Conservation (phyloP, 768 basidiomycete species). For the Agrocybe chaxingu region DNA sequence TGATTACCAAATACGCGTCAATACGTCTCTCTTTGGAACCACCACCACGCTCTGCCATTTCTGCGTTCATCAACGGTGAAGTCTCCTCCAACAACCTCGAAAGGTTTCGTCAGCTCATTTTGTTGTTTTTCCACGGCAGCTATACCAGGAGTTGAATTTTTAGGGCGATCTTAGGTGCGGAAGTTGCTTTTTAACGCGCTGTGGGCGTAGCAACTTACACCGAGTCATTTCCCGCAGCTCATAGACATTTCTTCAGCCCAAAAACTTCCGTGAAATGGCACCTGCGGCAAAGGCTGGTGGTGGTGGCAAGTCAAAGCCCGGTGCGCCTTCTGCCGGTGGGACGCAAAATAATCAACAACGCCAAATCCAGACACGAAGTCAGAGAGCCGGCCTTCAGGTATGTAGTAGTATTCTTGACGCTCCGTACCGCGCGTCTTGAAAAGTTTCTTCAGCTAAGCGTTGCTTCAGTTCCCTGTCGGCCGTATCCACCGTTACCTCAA, state of each 20-base stretch:
- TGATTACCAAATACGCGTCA: conserved; percentile 31
- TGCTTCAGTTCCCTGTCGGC: conserved; percentile 83
- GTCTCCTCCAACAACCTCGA: conserved; percentile 4
- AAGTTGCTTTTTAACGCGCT: not conserved
- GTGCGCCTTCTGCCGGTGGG: conserved; percentile 30
- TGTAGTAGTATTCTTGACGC: conserved; percentile 4
- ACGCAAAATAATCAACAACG: conserved; percentile 28
- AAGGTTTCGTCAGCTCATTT: not conserved
- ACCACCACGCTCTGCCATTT: conserved; percentile 33
- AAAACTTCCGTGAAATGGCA: conserved; percentile 31
- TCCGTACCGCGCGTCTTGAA: not conserved
- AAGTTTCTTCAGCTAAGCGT: not conserved
- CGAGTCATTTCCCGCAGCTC: conserved; percentile 4
- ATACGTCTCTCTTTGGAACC: conserved; percentile 42
- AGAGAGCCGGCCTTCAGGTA: conserved; percentile 87
- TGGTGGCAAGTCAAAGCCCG: conserved; percentile 63
- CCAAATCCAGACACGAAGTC: conserved; percentile 66
- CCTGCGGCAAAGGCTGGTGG: conserved; percentile 47
- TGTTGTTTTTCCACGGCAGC: not conserved
- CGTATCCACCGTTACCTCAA: conserved; percentile 97
- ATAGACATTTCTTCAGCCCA: conserved; percentile 1
- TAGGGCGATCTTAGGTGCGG: conserved; percentile 6
- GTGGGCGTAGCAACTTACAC: not conserved
- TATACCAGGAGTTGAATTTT: conserved; percentile 4
- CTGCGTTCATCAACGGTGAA: conserved; percentile 25